A percentile compares a stretch with the other conserved stretches of the same genome.
phyloP scores from a whole-genome alignment of 2,329 filamentous ascomycete species.

The Cladosporium sp. region DNA sequence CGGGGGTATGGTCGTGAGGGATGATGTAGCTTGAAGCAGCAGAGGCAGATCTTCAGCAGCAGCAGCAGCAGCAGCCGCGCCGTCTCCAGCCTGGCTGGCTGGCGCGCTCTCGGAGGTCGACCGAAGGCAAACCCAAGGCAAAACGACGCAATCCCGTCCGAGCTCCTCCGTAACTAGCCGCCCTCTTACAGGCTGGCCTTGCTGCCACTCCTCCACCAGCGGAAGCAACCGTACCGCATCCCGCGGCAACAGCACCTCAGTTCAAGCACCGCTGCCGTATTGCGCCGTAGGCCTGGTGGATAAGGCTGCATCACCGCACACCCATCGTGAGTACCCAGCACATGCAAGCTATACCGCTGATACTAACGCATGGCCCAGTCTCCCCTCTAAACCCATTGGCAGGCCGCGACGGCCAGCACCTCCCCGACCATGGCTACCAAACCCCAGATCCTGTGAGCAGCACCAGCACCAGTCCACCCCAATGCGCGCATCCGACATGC shows the following conservation, averaged over 20 bases:
- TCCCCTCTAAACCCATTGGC: constrained; percentile 21
- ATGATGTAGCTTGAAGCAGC: constrained; percentile 15
- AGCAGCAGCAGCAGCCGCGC: neutral
- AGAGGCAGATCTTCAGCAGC: constrained; percentile 17
- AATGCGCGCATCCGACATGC: constrained; percentile 8
- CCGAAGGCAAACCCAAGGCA: neutral
- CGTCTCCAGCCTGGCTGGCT: too few species aligned
- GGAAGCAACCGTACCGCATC: neutral
- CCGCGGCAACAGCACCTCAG: constrained; percentile 12
- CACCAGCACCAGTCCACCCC: neutral
- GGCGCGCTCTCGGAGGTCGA: neutral
- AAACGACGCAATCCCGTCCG: constrained; percentile 17
- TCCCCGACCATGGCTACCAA: constrained; percentile 22
- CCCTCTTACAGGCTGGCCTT: constrained; percentile 1
- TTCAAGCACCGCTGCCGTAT: constrained; percentile 9
- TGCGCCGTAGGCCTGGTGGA: constrained; percentile 12
- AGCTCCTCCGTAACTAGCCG: constrained; percentile 16
- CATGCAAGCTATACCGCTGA: neutral
- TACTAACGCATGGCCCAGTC: constrained; percentile 11
- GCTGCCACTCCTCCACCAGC: neutral
- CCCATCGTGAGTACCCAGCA: constrained; percentile 12
- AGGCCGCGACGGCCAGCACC: constrained; percentile 20
- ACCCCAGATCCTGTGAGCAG: constrained; percentile 21
- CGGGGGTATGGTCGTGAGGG: constrained; percentile 15
- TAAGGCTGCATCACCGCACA: constrained; percentile 3